These are phyloP conservation scores for Fragaria vesca DNA, from an alignment of 306 rosid genomes.

Conservation along the genomic window DNA sequence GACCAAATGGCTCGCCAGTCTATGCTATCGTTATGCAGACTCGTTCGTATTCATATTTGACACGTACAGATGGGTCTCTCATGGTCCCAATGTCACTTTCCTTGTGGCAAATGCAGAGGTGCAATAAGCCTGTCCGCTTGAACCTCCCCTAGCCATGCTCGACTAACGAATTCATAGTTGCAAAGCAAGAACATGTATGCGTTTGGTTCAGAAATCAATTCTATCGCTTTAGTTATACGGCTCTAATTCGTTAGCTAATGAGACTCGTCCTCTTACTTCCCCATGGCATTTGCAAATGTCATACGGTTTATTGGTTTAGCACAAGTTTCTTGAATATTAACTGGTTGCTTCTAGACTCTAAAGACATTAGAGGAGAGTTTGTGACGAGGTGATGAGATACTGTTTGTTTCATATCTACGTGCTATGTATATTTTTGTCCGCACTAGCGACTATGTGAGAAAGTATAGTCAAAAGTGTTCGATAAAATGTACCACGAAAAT, in stretches of 20 bases:
- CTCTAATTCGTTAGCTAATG: not conserved
- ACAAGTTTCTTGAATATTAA: conserved; percentile 1
- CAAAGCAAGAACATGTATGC: not conserved
- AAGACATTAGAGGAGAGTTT: not conserved
- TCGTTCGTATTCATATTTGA: not conserved
- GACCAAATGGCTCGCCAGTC: conserved; percentile 1
- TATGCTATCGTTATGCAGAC: not conserved
- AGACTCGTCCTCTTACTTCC: not conserved
- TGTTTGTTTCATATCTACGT: not conserved
- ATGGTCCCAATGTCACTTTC: not conserved
- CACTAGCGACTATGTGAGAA: no score
- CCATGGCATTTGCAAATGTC: conserved; percentile 3
- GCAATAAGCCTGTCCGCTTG: not conserved
- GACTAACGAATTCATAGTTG: not conserved
- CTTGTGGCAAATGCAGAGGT: not conserved
- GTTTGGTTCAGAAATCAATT: not conserved
- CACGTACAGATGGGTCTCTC: not conserved
- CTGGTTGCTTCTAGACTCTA: not conserved
- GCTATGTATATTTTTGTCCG: no score
- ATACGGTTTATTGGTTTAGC: not conserved
- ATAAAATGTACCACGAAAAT: not conserved
- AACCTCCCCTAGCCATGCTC: not conserved
- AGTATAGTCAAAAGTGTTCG: not conserved
- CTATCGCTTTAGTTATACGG: not conserved
- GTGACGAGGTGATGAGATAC: not conserved